Conservation (phyloP, 805 yeast species). For the Saccharomycopsis sp. region DNA sequence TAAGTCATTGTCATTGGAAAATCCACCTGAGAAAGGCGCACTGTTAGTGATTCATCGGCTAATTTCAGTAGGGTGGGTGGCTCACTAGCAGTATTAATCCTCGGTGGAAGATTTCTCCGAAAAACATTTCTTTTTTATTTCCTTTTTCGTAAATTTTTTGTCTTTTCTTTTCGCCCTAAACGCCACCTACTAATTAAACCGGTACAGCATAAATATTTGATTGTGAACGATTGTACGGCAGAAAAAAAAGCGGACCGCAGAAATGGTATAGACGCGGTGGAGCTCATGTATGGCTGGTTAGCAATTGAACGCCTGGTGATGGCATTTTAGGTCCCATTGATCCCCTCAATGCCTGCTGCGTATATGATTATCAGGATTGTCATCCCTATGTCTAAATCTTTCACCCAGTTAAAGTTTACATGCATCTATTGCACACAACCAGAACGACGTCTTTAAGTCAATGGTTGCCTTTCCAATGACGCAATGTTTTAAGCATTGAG, state of each 20-base stretch:
- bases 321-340: background rate
- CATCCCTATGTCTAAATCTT: background rate
- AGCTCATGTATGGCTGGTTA: background rate
- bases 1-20: background rate
- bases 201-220: too few relatives aligned
- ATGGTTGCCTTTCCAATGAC: background rate
- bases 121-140: background rate
- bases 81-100: background rate
- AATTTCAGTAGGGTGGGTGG: background rate
- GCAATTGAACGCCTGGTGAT: background rate
- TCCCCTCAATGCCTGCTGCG: background rate
- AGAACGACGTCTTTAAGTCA: too few relatives aligned
- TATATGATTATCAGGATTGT: background rate
- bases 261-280: background rate
- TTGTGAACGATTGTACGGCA: too few relatives aligned
- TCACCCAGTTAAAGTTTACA: background rate
- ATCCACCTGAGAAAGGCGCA: background rate
- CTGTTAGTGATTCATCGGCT: background rate
- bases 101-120: background rate
- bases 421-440: too few relatives aligned
- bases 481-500: background rate
- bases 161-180: background rate
- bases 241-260: background rate
- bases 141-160: background rate
- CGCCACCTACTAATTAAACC: background rate